Evolutionary conservation across 169 alveolate species (phyloP).

Genomic region (Neospora caninum): DNA sequence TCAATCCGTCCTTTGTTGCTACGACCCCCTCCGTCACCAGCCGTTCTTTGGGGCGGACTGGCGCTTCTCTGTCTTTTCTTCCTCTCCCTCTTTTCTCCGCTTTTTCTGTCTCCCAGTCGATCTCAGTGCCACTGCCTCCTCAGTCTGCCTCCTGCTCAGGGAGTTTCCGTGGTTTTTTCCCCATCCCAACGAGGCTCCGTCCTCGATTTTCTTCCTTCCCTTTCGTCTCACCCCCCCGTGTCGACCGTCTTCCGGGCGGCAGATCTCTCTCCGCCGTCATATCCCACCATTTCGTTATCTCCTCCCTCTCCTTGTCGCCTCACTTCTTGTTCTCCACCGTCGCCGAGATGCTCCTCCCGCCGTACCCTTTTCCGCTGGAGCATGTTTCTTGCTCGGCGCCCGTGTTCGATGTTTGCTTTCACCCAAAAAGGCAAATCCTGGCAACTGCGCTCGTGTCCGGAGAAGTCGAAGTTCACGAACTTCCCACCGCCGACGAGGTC

Average conservation of each 20-base stretch:
- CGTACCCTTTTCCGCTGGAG: not conserved
- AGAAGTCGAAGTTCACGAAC: slow-evolving; percentile 22
- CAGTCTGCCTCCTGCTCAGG: too few relatives aligned
- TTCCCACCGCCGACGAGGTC: slow-evolving; percentile 24
- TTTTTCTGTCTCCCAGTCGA: too few relatives aligned
- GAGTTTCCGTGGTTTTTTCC: too few relatives aligned
- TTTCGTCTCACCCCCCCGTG: not conserved
- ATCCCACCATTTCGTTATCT: not conserved
- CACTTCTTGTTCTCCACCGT: not conserved
- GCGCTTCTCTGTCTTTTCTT: too few relatives aligned
- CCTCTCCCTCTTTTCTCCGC: too few relatives aligned
- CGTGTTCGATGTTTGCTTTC: slow-evolving; percentile 40
- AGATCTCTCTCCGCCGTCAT: not conserved
- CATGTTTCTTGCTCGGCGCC: not conserved
- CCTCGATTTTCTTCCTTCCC: too few relatives aligned
- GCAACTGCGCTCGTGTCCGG: slow-evolving; percentile 34
- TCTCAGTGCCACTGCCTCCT: too few relatives aligned
- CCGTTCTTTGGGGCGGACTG: too few relatives aligned
- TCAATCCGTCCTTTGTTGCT: too few relatives aligned
- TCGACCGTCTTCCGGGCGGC: too few relatives aligned
- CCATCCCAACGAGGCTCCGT: too few relatives aligned
- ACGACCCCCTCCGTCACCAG: too few relatives aligned
- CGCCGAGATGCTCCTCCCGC: not conserved
- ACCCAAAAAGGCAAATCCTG: not conserved
- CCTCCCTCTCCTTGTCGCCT: not conserved